Percentiles rank a stretch among this genome's conserved stretches.
Evolutionary conservation across 768 basidiomycete genomes (phyloP).

Genomic region (Rhizopogon vesiculosus): DNA sequence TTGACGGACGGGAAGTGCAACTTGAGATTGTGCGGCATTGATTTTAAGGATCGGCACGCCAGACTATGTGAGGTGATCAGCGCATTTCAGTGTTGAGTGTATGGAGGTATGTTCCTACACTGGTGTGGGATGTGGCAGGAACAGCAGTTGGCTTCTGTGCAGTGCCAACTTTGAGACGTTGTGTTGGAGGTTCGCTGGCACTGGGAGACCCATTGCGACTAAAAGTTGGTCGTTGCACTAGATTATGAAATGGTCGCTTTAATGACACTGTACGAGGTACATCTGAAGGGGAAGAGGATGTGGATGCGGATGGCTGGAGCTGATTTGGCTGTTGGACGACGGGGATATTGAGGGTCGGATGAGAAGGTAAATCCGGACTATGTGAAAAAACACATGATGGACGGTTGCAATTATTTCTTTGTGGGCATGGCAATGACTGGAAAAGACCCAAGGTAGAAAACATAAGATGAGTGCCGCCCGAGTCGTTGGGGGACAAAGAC

Average conservation of each 20-base stretch:
- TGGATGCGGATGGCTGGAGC: conserved; percentile 4
- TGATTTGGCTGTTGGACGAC: conserved; percentile 24
- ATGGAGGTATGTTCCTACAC: conserved; percentile 16
- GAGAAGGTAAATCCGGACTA: conserved; percentile 29
- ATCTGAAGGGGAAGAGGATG: too few relatives aligned
- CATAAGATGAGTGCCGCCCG: conserved; percentile 34
- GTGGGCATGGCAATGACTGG: conserved; percentile 55
- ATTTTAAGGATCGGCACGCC: conserved; percentile 64
- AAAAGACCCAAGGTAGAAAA: conserved; percentile 62
- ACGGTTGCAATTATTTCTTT: conserved; percentile 41
- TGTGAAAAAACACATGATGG: conserved; percentile 68
- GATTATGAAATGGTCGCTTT: conserved; percentile 41
- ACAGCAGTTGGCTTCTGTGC: conserved; percentile 38
- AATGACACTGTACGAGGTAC: conserved; percentile 25
- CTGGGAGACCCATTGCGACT: conserved; percentile 6
- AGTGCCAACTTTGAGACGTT: conserved; percentile 53
- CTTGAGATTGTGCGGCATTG: conserved; percentile 63
- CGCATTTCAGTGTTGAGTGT: background rate
- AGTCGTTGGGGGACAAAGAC: background rate
- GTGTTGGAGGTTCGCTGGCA: conserved; percentile 51
- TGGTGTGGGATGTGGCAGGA: conserved; percentile 32
- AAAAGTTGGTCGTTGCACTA: conserved; percentile 23
- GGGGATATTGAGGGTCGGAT: conserved; percentile 35
- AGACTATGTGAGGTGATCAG: conserved; percentile 28
- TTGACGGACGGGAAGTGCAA: conserved; percentile 70